Evolutionary conservation across 768 basidiomycete genomes (phyloP), one percentile per base, ranked within the genome.

Genomic region (Paxillus ammoniavirescens): DNA sequence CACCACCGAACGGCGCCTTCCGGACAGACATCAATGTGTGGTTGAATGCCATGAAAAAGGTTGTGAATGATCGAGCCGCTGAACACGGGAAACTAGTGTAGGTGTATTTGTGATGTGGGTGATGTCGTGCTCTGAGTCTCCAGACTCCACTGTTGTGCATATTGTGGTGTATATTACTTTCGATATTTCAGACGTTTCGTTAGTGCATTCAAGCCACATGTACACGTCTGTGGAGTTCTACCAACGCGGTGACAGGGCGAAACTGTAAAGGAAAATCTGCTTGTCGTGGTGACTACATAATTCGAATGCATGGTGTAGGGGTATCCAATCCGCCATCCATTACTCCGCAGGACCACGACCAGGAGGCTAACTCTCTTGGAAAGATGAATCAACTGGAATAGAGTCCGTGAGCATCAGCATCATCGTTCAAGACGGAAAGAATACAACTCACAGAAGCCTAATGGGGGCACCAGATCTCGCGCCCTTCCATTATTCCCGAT

Each of bases 1-100:
- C 46, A 35, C 50, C 51, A 13, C 31, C 50, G 21, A 53, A 54
- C 10, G 47, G 56, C 5, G 31, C 44, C 40, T 51, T 59, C 42
- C 61, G 38, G 40, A 69, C 70, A 23, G 59, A 72, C 48, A 79
- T 93, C 13, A 83, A 84, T 54, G 62, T 77, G 8, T 98, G 95
- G 95, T 70, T 98, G 37, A 79, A 84, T 17, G 93, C 91, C 2
- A 91, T 98, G 85, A 83, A 87, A 49, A 82, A 76, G 54, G 88
- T 90, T 23, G 82, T 97, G 15, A 63, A 71, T 42, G 80, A 83
- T 42, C 82, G 85, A 43, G 74, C 73, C 1, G 71, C 71, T 18
- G 84, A 87, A 53, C 73, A 78, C 14, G 77, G 77, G 56, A 78
- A 74, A 28, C 60, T 89, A 52, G 63, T 58, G 15, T 70, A 70